Evolutionary conservation across 768 basidiomycete genomes (phyloP).

Genomic region (Crucibulum laeve): DNA sequence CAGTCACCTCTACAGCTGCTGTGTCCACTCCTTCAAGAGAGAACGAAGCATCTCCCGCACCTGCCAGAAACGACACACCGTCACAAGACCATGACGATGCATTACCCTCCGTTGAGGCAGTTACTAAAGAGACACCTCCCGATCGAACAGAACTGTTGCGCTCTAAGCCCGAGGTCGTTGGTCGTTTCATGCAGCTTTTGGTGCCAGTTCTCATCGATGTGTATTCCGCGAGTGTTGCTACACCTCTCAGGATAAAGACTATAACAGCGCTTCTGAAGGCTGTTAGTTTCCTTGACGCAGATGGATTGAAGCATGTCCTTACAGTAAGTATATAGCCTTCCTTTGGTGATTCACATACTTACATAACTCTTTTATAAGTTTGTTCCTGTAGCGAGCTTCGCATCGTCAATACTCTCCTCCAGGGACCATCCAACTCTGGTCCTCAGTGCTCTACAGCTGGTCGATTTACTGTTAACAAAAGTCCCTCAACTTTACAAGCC

Average conservation of each 20-base stretch:
- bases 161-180: slow-evolving; percentile 70
- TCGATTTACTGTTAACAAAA: slow-evolving; percentile 85
- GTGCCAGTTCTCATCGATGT: slow-evolving; percentile 96
- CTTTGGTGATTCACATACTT: slow-evolving; percentile 1
- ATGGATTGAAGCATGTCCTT: slow-evolving; percentile 72
- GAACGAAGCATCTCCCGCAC: slow-evolving; percentile 23
- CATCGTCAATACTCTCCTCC: slow-evolving; percentile 89
- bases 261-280: slow-evolving; percentile 87
- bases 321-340: slow-evolving; percentile 45
- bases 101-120: slow-evolving; percentile 24
- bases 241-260: slow-evolving; percentile 84
- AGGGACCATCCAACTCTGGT: slow-evolving; percentile 87
- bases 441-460: slow-evolving; percentile 86
- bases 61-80: slow-evolving; percentile 19
- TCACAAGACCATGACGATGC: slow-evolving; percentile 39
- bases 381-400: slow-evolving; percentile 93
- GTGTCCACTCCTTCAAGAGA: slow-evolving; percentile 17
- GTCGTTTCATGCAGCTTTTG: slow-evolving; percentile 81
- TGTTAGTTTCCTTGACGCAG: slow-evolving; percentile 79
- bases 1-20: slow-evolving; percentile 14
- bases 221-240: slow-evolving; percentile 96
- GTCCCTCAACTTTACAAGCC: slow-evolving; percentile 82
- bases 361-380: slow-evolving; percentile 42
- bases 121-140: slow-evolving; percentile 29
- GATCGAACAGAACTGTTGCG: slow-evolving; percentile 76